phyloP scores from a whole-genome alignment of 495 filamentous ascomycete species.

The Massariosphaeria phaeospora region DNA sequence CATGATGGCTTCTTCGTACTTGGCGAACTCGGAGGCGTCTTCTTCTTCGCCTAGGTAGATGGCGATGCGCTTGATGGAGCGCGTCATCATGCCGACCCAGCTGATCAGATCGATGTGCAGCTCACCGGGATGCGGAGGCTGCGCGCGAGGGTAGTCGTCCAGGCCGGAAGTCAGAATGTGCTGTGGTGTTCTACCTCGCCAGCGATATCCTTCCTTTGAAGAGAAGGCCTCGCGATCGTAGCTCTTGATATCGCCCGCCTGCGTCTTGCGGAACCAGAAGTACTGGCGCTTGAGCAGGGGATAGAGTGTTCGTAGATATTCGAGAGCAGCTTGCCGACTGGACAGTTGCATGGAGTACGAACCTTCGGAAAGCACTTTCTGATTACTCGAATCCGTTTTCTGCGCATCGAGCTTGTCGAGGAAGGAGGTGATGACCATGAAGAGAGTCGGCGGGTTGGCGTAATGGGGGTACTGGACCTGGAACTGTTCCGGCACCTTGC shows the following conservation, averaged over 20 bases:
- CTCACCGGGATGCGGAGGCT: slow-evolving; percentile 97
- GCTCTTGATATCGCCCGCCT: slow-evolving; percentile 80
- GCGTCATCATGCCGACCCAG: slow-evolving; percentile 95
- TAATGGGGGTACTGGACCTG: slow-evolving; percentile 97
- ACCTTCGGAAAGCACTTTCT: slow-evolving; percentile 35
- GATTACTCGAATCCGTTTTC: slow-evolving; percentile 13
- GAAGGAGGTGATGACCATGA: slow-evolving; percentile 78
- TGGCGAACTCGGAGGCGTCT: slow-evolving; percentile 66
- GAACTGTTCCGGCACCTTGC: slow-evolving; percentile 93
- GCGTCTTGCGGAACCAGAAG: slow-evolving; percentile 89
- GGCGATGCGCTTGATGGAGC: slow-evolving; percentile 72
- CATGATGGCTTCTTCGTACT: slow-evolving; percentile 70
- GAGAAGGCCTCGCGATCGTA: slow-evolving; percentile 88
- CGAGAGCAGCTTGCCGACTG: slow-evolving; percentile 60
- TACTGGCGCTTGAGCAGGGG: slow-evolving; percentile 90
- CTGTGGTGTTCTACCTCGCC: slow-evolving; percentile 81
- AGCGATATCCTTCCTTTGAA: slow-evolving; percentile 85
- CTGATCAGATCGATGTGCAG: slow-evolving; percentile 91
- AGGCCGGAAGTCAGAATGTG: slow-evolving; percentile 91
- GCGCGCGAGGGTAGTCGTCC: slow-evolving; percentile 91
- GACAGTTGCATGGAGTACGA: slow-evolving; percentile 57
- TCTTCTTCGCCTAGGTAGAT: slow-evolving; percentile 63
- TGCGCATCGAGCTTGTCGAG: slow-evolving; percentile 60
- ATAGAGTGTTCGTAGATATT: slow-evolving; percentile 77
- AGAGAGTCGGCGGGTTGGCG: slow-evolving; percentile 96